Base-by-base conservation (phyloP, 2,329 filamentous ascomycete genomes). In the Alternaria longipes region DNA sequence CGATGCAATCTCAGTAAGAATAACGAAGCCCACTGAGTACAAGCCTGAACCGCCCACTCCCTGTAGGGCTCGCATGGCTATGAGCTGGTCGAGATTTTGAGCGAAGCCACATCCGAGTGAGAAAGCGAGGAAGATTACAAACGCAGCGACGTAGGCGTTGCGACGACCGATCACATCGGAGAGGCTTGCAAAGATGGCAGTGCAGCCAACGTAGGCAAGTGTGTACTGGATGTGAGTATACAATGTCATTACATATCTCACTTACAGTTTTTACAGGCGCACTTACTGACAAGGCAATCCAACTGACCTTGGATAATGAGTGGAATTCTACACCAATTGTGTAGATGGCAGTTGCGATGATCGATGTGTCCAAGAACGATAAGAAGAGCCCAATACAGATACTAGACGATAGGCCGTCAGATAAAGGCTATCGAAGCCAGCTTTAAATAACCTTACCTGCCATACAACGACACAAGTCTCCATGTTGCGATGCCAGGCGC, bases 361-460 rank as follows among this genome's bases (percentile, higher is more conserved):
- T 88, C 4, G 86, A 86, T 1, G 84, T 83, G 71, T 89, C 86
- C n/a, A 88, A 72, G 67, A 87, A 82, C 28, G 87, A 84, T 49
- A 89, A 80, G 54, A 87, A 86, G 1, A 89, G 79, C 3, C 86
- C 86, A 6, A 84, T 74, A 20, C 79, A 82, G 14, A 86, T 74
- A 16, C 84, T 87, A 24, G 2, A 34, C 8, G 8, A 11, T 26
- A 24, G 8, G 12, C 4, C 11, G 22, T 52, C 12, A 52, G 49
- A n/a, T 40, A 5, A 2, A 24, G 22, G 16, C 0, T 20, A 52
- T 24, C 1, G 2, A 9, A 36, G 5, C 14, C 2, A 26, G 32
- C 18, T 4, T 8, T 22, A n/a, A n/a, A 12, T 22, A 12, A 36
- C 14, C n/a, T 40, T 52, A 40, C 49, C 49, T 52, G n/a, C 16